phyloP scores from a whole-genome alignment of 2,329 filamentous ascomycete genomes.

The Fusarium sp. region DNA sequence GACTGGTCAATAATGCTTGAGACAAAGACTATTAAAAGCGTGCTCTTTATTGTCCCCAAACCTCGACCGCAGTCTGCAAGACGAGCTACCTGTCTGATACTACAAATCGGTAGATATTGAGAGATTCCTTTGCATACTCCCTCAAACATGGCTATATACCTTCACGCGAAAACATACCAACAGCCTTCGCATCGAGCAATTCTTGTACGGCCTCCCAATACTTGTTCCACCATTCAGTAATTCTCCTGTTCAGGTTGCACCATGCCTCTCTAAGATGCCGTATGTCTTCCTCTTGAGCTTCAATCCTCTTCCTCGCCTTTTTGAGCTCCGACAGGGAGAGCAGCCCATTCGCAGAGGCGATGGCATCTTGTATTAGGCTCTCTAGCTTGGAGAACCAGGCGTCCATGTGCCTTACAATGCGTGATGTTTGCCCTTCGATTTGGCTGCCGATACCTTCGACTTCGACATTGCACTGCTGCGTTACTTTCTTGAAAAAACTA shows the following conservation, averaged over 20 bases:
- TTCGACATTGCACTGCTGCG: accelerated
- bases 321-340: neutral
- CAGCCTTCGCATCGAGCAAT: neutral
- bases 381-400: neutral
- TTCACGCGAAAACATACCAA: no score
- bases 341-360: neutral
- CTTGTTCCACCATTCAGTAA: neutral
- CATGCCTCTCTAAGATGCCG: neutral
- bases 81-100: neutral
- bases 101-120: neutral
- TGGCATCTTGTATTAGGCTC: neutral
- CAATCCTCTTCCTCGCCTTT: accelerated
- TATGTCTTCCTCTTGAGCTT: neutral
- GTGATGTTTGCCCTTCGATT: neutral
- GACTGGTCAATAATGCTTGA: neutral
- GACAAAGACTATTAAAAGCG: neutral
- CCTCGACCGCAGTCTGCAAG: neutral
- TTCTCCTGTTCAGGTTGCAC: neutral
- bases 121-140: neutral
- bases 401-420: neutral
- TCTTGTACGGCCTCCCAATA: neutral
- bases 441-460: neutral
- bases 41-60: neutral
- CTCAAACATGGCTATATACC: accelerated
- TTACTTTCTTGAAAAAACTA: neutral